Conservation (phyloP, 2,329 filamentous ascomycete species). For the Ophiocordyceps camponoti-floridani region DNA sequence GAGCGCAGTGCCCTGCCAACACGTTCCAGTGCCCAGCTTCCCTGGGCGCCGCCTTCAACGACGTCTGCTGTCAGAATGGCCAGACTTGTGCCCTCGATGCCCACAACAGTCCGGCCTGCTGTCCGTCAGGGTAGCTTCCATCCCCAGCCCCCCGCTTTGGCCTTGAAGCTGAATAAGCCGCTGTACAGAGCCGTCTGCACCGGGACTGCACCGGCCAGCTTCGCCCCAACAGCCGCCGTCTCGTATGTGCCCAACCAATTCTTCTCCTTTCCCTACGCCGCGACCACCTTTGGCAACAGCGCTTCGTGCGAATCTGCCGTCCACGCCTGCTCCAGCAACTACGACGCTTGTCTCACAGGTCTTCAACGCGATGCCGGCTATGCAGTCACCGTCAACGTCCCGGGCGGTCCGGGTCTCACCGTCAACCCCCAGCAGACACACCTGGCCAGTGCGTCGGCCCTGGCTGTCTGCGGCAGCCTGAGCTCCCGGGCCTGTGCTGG, state of each 20-base stretch:
- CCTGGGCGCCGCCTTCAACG: conserved; percentile 25
- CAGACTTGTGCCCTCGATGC: conserved; percentile 32
- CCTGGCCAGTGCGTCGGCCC: conserved; percentile 24
- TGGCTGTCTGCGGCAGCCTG: conserved; percentile 35
- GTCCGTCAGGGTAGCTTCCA: conserved; percentile 26
- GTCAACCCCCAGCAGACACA: conserved; percentile 22
- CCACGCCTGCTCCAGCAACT: conserved; percentile 33
- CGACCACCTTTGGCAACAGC: conserved; percentile 30
- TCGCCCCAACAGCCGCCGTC: conserved; percentile 18
- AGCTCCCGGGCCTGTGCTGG: conserved; percentile 32
- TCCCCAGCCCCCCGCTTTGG: background rate
- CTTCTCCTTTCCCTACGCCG: conserved; percentile 41
- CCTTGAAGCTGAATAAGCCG: background rate
- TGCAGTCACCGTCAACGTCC: conserved; percentile 37
- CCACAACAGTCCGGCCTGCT: conserved; percentile 32
- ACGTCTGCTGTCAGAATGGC: conserved; percentile 32
- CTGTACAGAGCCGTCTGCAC: conserved; percentile 32
- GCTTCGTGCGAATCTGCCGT: conserved; percentile 33
- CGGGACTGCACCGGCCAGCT: conserved; percentile 28
- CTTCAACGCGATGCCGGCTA: conserved; percentile 24
- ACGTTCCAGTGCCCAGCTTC: conserved; percentile 31
- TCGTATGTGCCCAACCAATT: conserved; percentile 39
- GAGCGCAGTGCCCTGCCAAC: conserved; percentile 25
- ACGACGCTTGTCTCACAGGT: conserved; percentile 31
- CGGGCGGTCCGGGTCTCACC: conserved; percentile 33